A percentile compares a stretch with the other conserved stretches of the same genome.
These are phyloP conservation scores for Rusavskia elegans DNA, from an alignment of 495 filamentous ascomycete genomes.

Conservation along the genomic window DNA sequence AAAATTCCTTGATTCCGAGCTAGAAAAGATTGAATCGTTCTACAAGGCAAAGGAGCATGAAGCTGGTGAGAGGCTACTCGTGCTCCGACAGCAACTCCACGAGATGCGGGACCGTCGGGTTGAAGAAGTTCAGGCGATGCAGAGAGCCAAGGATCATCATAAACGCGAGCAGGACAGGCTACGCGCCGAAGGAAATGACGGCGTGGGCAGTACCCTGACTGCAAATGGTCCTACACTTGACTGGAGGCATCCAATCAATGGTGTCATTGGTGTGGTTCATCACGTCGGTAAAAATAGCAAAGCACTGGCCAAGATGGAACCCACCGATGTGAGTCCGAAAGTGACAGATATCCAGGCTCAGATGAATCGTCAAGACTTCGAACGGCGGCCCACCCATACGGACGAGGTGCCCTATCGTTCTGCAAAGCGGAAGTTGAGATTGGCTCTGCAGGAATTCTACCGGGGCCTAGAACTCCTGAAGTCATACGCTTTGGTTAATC, in stretches of 20 bases:
- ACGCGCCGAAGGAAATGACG: conserved; percentile 16
- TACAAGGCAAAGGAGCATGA: conserved; percentile 73
- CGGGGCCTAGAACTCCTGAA: conserved; percentile 81
- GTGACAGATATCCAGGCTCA: conserved; percentile 16
- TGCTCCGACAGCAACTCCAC: conserved; percentile 66
- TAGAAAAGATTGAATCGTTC: conserved; percentile 76
- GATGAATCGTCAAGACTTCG: conserved; percentile 42
- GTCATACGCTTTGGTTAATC: conserved; percentile 74
- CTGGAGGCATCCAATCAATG: conserved; percentile 20
- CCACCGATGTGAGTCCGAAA: conserved; percentile 21
- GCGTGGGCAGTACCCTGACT: conserved; percentile 11
- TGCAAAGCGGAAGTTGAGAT: conserved; percentile 81
- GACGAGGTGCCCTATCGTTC: conserved; percentile 60
- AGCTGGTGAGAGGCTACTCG: conserved; percentile 48
- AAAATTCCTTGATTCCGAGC: conserved; percentile 55
- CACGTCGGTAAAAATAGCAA: conserved; percentile 42
- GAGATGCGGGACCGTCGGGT: conserved; percentile 70
- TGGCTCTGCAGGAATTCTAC: conserved; percentile 84
- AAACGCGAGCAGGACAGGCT: conserved; percentile 11
- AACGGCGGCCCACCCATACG: conserved; percentile 33
- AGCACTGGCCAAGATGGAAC: conserved; percentile 35
- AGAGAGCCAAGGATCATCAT: conserved; percentile 18
- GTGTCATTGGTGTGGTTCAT: conserved; percentile 14
- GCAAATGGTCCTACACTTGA: conserved; percentile 3
- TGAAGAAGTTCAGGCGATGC: conserved; percentile 41